Evolutionary conservation across 2,329 filamentous ascomycete species (phyloP).

Genomic region (Cryphonectria naterciae): DNA sequence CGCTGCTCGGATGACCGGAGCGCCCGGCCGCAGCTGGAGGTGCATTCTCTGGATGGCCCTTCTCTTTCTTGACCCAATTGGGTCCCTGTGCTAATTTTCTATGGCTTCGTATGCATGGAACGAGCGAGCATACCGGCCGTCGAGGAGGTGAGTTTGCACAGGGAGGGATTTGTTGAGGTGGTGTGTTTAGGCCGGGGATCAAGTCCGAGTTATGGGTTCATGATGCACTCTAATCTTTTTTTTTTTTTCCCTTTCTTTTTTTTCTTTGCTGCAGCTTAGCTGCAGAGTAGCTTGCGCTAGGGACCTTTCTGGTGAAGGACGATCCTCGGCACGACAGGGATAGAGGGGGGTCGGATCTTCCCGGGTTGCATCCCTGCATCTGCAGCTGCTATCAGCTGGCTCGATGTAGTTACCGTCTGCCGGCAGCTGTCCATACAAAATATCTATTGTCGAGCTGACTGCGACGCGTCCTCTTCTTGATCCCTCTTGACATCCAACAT

Average conservation of each 20-base stretch:
- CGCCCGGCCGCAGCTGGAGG: slow-evolving; percentile 59
- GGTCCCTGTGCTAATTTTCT: slow-evolving; percentile 29
- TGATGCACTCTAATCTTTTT: slow-evolving; percentile 29
- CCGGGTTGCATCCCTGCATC: not conserved
- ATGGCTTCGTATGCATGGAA: slow-evolving; percentile 28
- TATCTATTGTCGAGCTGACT: not conserved
- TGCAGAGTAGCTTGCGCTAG: not conserved
- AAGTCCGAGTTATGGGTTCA: slow-evolving; percentile 10
- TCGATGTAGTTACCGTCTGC: not conserved
- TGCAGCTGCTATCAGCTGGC: not conserved
- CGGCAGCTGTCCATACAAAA: not conserved
- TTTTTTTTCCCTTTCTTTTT: slow-evolving; percentile 28
- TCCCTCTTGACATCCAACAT: not conserved
- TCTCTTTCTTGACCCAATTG: slow-evolving; percentile 39
- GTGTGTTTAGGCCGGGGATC: slow-evolving; percentile 4
- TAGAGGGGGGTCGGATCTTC: not conserved
- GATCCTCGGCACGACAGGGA: slow-evolving; percentile 13
- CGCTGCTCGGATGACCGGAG: slow-evolving; percentile 53
- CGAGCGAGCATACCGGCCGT: not conserved
- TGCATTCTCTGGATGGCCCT: slow-evolving; percentile 39
- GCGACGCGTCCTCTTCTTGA: not conserved
- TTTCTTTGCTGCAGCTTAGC: slow-evolving; percentile 18
- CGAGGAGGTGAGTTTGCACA: not conserved
- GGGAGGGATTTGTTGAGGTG: slow-evolving; percentile 15
- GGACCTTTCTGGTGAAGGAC: slow-evolving; percentile 9